Evolutionary conservation across 2,329 filamentous ascomycete species (phyloP), one percentile per base, ranked within the genome.

Genomic region (Ambrosiella xylebori): DNA sequence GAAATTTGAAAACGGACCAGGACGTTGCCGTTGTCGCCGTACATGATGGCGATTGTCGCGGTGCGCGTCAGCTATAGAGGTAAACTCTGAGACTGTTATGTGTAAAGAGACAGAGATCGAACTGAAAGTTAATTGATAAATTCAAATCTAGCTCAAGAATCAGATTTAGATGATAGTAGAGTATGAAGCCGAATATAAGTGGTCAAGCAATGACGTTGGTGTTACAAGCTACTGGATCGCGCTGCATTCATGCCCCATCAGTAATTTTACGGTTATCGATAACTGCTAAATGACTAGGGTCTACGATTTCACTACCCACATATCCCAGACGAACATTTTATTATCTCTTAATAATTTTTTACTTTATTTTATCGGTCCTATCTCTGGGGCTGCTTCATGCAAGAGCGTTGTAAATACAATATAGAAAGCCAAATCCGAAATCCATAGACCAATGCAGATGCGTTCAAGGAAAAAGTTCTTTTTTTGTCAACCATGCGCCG

Each of bases 11-110:
- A 41, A 27, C 51, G 37, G 57, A 63, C 61, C 54, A 63, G 47
- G 44, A 61, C 60, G 49, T 61, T 63, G 41, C 58, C 61, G 19
- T 63, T 59, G 49, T 63, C 61, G 39, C 61, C 61, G 40, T 63
- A 63, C 61, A 63, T 63, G 12, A 9, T 54, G 40, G 19, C 13
- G 13, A 35, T 36, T 12, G 19, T 11, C 27, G 47, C 17, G 44
- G 19, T 47, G 44, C 44, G 44, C n/a, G 44, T 47, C 13, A 17
- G 15, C 7, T 36, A 44, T 39, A n/a, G 17, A 8, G 41, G 19
- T 17, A 7, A 17, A n/a, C 54, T 37, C 27, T 5, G 39, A 41
- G 11, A 41, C 11, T 41, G n/a, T 41, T 3, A 41, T 41, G 39
- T 41, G n/a, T 12, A 12, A 12, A n/a, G 11, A 41, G 39, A 41